phyloP scores from a whole-genome alignment of 2,329 filamentous ascomycete species.

The Ophiocordyceps australis region DNA sequence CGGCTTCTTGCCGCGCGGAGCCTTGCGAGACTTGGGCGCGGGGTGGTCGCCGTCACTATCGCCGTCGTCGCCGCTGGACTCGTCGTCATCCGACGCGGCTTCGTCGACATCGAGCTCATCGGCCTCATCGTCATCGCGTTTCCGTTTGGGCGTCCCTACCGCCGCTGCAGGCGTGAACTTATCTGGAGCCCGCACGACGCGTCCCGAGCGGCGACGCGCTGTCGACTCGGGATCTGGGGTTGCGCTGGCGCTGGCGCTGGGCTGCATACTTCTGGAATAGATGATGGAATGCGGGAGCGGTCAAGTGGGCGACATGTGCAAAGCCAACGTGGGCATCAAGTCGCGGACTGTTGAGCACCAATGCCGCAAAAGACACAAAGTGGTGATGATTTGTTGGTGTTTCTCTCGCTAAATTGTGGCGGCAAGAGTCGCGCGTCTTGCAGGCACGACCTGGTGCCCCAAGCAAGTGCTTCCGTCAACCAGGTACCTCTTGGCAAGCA shows the following conservation, averaged over 20 bases:
- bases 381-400: no score
- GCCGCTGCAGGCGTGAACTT: conserved; percentile 38
- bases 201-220: conserved; percentile 49
- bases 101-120: conserved; percentile 30
- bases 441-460: no score
- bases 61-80: conserved; percentile 23
- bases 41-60: conserved; percentile 25
- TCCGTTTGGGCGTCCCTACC: conserved; percentile 39
- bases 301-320: no score
- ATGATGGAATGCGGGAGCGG: no score
- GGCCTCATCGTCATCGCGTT: conserved; percentile 30
- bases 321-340: no score
- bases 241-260: conserved; percentile 5
- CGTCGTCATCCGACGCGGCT: conserved; percentile 21
- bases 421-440: no score
- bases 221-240: conserved; percentile 27
- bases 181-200: conserved; percentile 41
- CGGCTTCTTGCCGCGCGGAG: conserved; percentile 31
- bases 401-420: no score
- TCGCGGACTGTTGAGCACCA: no score
- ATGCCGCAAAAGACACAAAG: no score
- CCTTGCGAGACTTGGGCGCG: conserved; percentile 17
- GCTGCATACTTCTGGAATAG: no score
- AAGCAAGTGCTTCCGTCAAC: no score
- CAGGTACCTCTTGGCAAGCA: no score